Evolutionary conservation across 2,329 filamentous ascomycete species (phyloP), one percentile per base, ranked within the genome.

Genomic region (Stagonosporopsis cucurbitacearum): DNA sequence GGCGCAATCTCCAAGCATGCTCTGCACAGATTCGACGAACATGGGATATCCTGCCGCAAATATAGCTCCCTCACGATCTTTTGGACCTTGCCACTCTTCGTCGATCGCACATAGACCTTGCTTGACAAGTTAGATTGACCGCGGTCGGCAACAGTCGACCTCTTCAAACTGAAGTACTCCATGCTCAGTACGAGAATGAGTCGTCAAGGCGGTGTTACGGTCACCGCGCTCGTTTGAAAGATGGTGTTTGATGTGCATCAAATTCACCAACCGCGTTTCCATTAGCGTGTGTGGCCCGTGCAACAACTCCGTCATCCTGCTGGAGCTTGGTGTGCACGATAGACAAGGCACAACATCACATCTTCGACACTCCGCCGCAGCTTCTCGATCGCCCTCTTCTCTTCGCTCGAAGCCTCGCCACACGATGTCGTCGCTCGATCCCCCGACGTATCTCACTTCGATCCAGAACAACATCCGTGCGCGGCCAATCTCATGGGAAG

Each of bases 1-100:
- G 92, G 93, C 2, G 92, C 91, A 62, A 81, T 85, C 42, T 86
- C 82, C 40, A 90, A 82, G 75, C 95, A 99, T 69, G 78, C 79
- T 59, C 84, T 84, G 80, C 95, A 99, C 40, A 99, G 81, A 76
- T 88, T 90, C 23, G 94, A 98, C 30, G 94, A 97, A 80, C 95
- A 99, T 45, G 95, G 94, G 71, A 99, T 98, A 75, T 99, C 95
- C 79, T 94, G 91, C 76, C 95, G 87, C 59, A 99, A 83, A 78
- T 99, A 99, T 61, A 98, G 84, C 81, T 99, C 95, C 70, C 93
- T 88, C 64, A 99, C 95, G 71, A 99, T 96, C 83, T 99, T 99
- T 77, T 98, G 95, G 57, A 98, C 94, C 80, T 97, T 97, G 77
- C 95, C 95, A 77, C 88, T 95, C 78, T 91, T 93, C 43, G 94